Evolutionary conservation across 495 filamentous ascomycete genomes (phyloP).

Genomic region (Chaetomium fimeti): DNA sequence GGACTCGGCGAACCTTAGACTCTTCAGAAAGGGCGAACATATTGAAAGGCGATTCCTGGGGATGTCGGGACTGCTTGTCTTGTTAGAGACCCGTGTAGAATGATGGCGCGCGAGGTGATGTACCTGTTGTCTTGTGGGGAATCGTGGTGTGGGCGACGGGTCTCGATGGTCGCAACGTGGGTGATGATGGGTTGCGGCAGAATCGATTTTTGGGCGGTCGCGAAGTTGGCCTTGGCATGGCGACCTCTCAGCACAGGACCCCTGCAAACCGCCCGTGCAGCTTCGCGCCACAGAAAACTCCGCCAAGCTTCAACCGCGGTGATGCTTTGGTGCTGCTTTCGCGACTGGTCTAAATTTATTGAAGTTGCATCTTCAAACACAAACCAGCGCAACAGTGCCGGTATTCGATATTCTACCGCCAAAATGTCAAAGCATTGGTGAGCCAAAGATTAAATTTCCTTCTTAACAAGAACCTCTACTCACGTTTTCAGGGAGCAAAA

Average conservation of each 20-base stretch:
- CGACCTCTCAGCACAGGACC: not conserved
- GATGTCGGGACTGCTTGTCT: not conserved
- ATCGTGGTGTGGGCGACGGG: conserved; percentile 2
- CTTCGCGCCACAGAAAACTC: not conserved
- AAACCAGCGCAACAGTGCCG: not conserved
- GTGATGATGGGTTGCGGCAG: conserved; percentile 20
- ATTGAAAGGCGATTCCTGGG: conserved; percentile 29
- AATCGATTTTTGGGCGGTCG: conserved; percentile 26
- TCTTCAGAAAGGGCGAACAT: conserved; percentile 95
- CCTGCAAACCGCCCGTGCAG: conserved; percentile 9
- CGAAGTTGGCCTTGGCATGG: conserved; percentile 11
- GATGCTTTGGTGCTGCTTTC: not conserved
- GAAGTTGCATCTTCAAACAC: not conserved
- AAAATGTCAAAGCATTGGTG: conserved; percentile 67
- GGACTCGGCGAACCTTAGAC: conserved; percentile 68
- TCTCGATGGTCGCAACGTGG: not conserved
- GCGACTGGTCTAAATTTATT: not conserved
- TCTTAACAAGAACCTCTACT: not conserved
- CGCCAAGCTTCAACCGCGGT: not conserved
- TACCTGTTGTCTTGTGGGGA: conserved; percentile 4
- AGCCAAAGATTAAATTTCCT: conserved; percentile 19
- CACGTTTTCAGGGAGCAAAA: conserved; percentile 81
- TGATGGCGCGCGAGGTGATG: not conserved
- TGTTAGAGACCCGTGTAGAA: not conserved
- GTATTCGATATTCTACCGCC: not conserved